Base-by-base conservation (phyloP, 2,329 filamentous ascomycete genomes). In the Colletotrichum chlorophyti region DNA sequence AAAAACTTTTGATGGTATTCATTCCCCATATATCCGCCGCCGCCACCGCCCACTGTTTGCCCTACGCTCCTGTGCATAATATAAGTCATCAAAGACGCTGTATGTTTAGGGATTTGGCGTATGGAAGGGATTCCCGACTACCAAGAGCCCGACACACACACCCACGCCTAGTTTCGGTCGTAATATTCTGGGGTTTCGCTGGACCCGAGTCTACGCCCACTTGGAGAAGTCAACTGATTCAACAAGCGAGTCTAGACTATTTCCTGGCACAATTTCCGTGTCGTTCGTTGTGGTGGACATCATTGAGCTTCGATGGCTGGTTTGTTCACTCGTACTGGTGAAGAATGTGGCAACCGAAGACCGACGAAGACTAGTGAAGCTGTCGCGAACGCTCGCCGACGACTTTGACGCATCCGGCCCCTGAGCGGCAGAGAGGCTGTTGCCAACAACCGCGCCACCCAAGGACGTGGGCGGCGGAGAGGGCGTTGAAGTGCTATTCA, bases 341-440 rank as follows among this genome's bases (percentile, higher is more conserved):
- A 88, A 83, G 66, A 88, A 88, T 2, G 85, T 89, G 5, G 84
- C 85, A 3, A 88, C 85, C 29, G 85, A 88, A n/a, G 85, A 81
- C 58, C 86, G 77, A 47, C 85, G 78, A 34, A 89, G 74, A 64
- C 81, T 86, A 65, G 74, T 84, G 55, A 88, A 79, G 65, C 84
- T 88, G 64, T 88, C 85, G 12, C 86, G 78, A 45, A 87, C 77
- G 17, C 79, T 81, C 64, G 76, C 79, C 29, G 73, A 70, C 3
- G 79, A 78, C 61, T 79, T 72, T 6, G 74, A 72, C 14, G 66
- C 60, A 29, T 76, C 71, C 15, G 65, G 64, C 15, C 34, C 45
- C 10, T 58, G 42, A 6, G 54, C 15, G 6, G 40, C 45, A 8
- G 40, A 26, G 40, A 60, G 59, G 23, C 42, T 62, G 47, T 47